Conservation (phyloP, 257 asterid species). For the Fraxinus quadrangulata region DNA sequence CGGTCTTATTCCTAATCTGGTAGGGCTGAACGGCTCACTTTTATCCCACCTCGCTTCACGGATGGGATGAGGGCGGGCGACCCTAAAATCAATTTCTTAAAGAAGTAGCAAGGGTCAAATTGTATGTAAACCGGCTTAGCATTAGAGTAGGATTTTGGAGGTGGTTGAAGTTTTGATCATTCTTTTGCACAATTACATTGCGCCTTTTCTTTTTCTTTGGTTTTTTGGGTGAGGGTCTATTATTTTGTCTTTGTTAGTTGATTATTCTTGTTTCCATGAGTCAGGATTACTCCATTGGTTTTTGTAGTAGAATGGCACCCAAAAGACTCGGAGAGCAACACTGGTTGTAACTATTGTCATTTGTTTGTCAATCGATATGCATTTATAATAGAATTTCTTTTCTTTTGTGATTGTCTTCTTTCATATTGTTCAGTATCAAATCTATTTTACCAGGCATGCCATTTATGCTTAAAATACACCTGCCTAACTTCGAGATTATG, state of each 20-base stretch:
- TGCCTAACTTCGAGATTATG: background rate
- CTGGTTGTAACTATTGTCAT: slow-evolving; percentile 33
- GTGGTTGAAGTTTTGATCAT: slow-evolving; percentile 42
- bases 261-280: slow-evolving; percentile 14
- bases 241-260: slow-evolving; percentile 26
- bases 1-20: background rate
- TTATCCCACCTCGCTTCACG: background rate
- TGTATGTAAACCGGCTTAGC: slow-evolving; percentile 35
- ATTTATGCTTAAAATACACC: background rate
- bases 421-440: background rate
- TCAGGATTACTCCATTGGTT: slow-evolving; percentile 31
- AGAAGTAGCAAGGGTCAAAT: slow-evolving; percentile 26
- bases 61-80: slow-evolving; percentile 34
- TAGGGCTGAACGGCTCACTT: background rate
- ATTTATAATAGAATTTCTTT: background rate
- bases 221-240: slow-evolving; percentile 33
- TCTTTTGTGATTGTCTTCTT: background rate
- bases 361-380: slow-evolving; percentile 34
- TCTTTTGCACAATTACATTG: slow-evolving; percentile 39
- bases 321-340: slow-evolving; percentile 17
- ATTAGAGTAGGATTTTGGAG: slow-evolving; percentile 35
- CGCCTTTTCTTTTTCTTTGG: slow-evolving; percentile 11
- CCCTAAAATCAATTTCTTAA: background rate
- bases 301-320: slow-evolving; percentile 25
- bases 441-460: background rate